Evolutionary conservation across 441 rosid genomes (phyloP), one percentile per base, ranked within the genome.

Genomic region (Gossypium schwendimanii): DNA sequence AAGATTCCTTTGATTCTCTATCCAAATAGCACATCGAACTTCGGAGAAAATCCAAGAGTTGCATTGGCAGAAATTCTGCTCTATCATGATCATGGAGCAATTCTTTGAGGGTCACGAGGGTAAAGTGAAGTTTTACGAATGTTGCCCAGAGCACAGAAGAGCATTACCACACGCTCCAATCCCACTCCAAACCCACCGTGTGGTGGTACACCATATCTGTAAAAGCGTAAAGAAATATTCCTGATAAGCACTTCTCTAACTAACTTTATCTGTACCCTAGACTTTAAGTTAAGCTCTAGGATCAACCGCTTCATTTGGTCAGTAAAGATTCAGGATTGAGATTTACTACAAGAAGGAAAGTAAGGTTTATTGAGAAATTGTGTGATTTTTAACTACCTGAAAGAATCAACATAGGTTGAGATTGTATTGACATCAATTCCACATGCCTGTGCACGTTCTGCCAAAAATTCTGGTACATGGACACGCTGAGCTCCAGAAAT

Each of bases 401-500:
- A 95, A 60, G 99, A 84, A 83, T 92, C 98, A 2, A 88, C 79
- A 61, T 89, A 94, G 6, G 91, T 81, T 12, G 92, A 79, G 70
- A 92, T 88, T 6, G 97, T 87, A 71, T 78, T 88, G 61, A 87
- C 92, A 70, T 95, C 93, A 68, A 92, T 88, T 45, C 96, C 96
- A 69, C 84, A 80, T 63, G 86, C 88, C 76, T 68, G 75, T 6
- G 99, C 99, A 14, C 90, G 97, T 83, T 89, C 80, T 17, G 81
- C 83, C 85, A 92, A 81, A 69, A 87, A 59, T 33, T 91, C 93
- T 6, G 96, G 87, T 57, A 82, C 88, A 80, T 91, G 96, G 65
- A 92, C 73, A 91, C 97, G 98, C 78, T 95, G 98, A 64, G 90
- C 97, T 79, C 98, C 98, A 2, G 99, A 92, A 54, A 95, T 89